Conservation (phyloP, 2,329 filamentous ascomycete species). For the Penicillium sp. region DNA sequence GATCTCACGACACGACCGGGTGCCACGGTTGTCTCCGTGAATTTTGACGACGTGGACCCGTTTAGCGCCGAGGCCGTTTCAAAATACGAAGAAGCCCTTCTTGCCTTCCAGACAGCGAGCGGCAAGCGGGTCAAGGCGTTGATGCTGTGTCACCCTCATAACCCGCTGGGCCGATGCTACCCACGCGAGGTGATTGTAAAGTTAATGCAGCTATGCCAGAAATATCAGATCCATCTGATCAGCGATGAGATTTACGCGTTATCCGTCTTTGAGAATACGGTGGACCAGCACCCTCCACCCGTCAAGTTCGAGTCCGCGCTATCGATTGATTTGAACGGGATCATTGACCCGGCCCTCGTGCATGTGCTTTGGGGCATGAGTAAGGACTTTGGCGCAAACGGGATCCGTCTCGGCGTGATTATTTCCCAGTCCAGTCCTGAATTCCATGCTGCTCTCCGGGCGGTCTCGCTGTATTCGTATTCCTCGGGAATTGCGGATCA, state of each 20-base stretch:
- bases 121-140: conserved; percentile 47
- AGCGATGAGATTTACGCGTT: conserved; percentile 62
- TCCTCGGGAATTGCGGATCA: conserved; percentile 48
- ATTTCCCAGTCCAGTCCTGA: conserved; percentile 50
- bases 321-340: conserved; percentile 44
- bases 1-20: conserved; percentile 50
- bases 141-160: conserved; percentile 56
- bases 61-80: conserved; percentile 43
- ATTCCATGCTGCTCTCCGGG: conserved; percentile 44
- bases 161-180: conserved; percentile 55
- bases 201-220: conserved; percentile 53
- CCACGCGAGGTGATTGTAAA: conserved; percentile 41
- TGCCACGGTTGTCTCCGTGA: conserved; percentile 46
- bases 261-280: conserved; percentile 51
- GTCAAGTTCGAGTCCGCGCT: conserved; percentile 51
- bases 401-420: conserved; percentile 55
- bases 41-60: conserved; percentile 49
- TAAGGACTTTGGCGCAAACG: conserved; percentile 60
- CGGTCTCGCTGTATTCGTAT: conserved; percentile 50
- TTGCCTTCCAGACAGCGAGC: conserved; percentile 35
- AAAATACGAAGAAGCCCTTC: conserved; percentile 49
- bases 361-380: conserved; percentile 54
- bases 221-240: conserved; percentile 55
- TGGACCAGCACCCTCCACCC: conserved; percentile 24
- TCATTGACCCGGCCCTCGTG: conserved; percentile 53